Evolutionary conservation across 768 basidiomycete species (phyloP), one percentile per base, ranked within the genome.

Genomic region (Mrakia frigida): DNA sequence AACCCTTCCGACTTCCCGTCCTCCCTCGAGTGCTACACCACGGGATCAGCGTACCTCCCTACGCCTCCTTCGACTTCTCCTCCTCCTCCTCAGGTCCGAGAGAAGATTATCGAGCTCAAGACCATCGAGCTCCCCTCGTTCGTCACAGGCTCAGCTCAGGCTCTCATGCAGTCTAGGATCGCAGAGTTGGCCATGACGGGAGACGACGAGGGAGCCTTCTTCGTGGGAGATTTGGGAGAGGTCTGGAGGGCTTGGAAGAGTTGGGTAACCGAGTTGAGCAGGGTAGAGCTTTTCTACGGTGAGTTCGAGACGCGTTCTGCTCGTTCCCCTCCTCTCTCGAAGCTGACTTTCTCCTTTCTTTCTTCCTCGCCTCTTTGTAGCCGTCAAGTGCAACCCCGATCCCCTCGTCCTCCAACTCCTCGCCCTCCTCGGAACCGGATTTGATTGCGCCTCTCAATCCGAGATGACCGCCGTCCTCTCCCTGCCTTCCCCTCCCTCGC

Each of bases 311-410:
- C 81, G 82, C 77, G 82, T 78, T 69, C 65, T 43, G n/a, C 41
- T 79, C 61, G 70, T 63, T 31, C 18, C 74, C 14, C 96, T 92
- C 85, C 98, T 94, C 84, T 95, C 92, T 93, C 79, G 76, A 90
- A n/a, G 9, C 13, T 33, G 31, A 21, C 56, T 18, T 37, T 70
- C 50, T 63, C 73, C 18, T 21, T 43, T 39, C 50, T 78, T 25
- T 41, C 77, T 63, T 78, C 79, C 74, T 82, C 35, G 14, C 43
- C 33, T 5, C 52, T 41, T 14, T 21, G 5, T 71, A 94, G 94
- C 97, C 77, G 89, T 98, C 81, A 99, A 99, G 85, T 97, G 94
- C 85, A 99, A 99, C 85, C 96, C 97, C 31, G 96, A 98, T 81
- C 94, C 94, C 5, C 93, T 93, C 81, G 90, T 99, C 75, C 86